Base-by-base conservation (phyloP, 805 yeast genomes). In the Candida anglica region DNA sequence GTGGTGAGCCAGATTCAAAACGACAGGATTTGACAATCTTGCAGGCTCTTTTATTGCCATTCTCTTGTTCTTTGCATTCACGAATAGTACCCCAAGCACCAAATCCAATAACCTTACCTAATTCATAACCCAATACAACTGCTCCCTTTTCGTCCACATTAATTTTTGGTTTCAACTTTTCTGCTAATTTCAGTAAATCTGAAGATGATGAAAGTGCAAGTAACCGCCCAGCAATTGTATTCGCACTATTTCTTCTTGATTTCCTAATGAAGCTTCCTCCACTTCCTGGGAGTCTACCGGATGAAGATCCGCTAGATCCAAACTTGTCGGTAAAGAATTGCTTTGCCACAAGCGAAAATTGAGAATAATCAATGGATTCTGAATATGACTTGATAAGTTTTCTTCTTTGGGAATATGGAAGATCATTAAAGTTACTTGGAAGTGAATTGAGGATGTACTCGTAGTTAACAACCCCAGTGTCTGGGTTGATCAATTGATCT, bases 21-120 rank as follows among this genome's bases (percentile, higher is more conserved):
- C 47, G 40, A 25, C 44, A 38, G 23, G 65, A 54, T 39, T 69
- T 69, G 18, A 79, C 78, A 30, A 75, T 71, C 52, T 84, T 84
- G 43, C 83, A 75, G 0, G 93, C 94, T 35, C 53, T 49, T 3
- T 59, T 49, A 9, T 41, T 62, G 44, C 66, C 63, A 24, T 42
- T 43, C n/a, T 44, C 40, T 3, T 55, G 51, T 13, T 54, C 54
- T 6, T 50, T 55, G 42, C 91, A 84, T 52, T 84, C 91, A 38
- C 95, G 64, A 8, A 88, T 81, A 19, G 81, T 72, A 8, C 96
- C 95, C 83, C 93, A 89, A 0, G 95, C 94, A 10, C 97, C 96
- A 52, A 75, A 77, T 1, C 96, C 96, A 41, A 87, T 80, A 8
- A 81, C 72, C 44, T 77, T 78, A 1, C 94, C 95, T 19, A 88